Evolutionary conservation across 202 grass and related monocot genomes (phyloP), one percentile per base, ranked within the genome.

Genomic region (Brachypodium distachyon): DNA sequence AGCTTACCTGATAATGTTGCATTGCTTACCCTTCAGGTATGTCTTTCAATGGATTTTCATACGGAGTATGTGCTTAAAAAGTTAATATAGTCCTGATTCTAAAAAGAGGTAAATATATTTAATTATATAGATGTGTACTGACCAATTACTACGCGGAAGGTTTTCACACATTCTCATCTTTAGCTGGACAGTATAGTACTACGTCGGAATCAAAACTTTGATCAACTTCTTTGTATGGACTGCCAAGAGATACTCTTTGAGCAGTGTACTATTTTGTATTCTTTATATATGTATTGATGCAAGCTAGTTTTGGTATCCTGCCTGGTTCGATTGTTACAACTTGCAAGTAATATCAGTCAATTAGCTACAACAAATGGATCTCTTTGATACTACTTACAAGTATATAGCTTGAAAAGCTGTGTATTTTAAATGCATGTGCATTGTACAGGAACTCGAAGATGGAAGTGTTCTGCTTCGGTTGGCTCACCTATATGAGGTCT

Each of bases 1-100:
- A 94, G 64, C 54, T 88, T 97, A 33, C 95, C 95, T 76, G 88
- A 93, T 68, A 97, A 97, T 90, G 91, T 97, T 80, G 91, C 82
- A 82, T 72, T 97, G 69, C 53, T 97, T 76, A 97, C 94, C 14
- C 91, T 97, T 56, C 84, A 97, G 87, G 94, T 97, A 90, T 77
- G 48, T 66, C 13, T 12, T 38, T 5, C 18, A 60, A 43, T 46
- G 65, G 65, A 69, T 26, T 61, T 8, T 29, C 25, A 44, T 78
- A n/a, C n/a, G n/a, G n/a, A n/a, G n/a, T n/a, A 38, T 73, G 9
- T 68, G 19, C 11, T 56, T 63, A 32, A 52, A 2, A 77, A 16
- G 16, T 16, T 14, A 44, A 63, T 29, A n/a, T 37, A 4, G 53
- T n/a, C 6, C 54, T 78, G 43, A 28, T 57, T 57, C 26, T 57